Conservation (phyloP, 2,329 filamentous ascomycete genomes). For the Botrytis byssoidea region DNA sequence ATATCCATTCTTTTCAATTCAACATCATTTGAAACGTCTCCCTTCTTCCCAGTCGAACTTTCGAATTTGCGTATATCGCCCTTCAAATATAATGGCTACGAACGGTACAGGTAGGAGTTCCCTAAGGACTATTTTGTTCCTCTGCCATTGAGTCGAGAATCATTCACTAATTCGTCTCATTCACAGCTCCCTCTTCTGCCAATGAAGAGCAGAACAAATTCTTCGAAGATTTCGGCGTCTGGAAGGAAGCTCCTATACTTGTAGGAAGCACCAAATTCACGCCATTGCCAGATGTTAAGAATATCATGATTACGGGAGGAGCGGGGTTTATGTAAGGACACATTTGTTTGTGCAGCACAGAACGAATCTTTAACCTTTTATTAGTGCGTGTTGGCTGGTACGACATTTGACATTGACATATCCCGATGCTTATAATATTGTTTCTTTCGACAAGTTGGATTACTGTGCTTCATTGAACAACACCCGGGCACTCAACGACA, state of each 20-base stretch:
- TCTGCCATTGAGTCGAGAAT: not conserved
- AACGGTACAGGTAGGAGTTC: slow-evolving; percentile 20
- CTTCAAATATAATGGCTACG: slow-evolving; percentile 22
- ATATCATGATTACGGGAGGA: slow-evolving; percentile 81
- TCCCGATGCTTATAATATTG: slow-evolving; percentile 69
- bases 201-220: slow-evolving; percentile 40
- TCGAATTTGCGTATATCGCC: not conserved
- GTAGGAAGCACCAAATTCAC: slow-evolving; percentile 69
- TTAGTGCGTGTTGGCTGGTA: slow-evolving; percentile 77
- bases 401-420: slow-evolving; percentile 76
- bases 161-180: slow-evolving; percentile 2
- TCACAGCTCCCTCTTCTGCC: slow-evolving; percentile 24
- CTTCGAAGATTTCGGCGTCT: slow-evolving; percentile 61
- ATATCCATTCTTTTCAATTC: not conserved
- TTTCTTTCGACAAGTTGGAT: slow-evolving; percentile 83
- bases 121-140: slow-evolving; percentile 18
- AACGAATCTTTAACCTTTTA: slow-evolving; percentile 26
- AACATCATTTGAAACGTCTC: not conserved
- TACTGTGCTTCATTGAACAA: slow-evolving; percentile 82
- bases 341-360: slow-evolving; percentile 18
- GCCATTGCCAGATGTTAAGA: slow-evolving; percentile 66
- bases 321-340: slow-evolving; percentile 77
- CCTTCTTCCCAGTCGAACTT: not conserved
- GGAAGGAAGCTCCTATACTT: slow-evolving; percentile 69
- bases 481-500: slow-evolving; percentile 64